These are phyloP conservation scores for Cotoneaster glaucophyllus DNA, from an alignment of 306 rosid species.

Conservation along the genomic window DNA sequence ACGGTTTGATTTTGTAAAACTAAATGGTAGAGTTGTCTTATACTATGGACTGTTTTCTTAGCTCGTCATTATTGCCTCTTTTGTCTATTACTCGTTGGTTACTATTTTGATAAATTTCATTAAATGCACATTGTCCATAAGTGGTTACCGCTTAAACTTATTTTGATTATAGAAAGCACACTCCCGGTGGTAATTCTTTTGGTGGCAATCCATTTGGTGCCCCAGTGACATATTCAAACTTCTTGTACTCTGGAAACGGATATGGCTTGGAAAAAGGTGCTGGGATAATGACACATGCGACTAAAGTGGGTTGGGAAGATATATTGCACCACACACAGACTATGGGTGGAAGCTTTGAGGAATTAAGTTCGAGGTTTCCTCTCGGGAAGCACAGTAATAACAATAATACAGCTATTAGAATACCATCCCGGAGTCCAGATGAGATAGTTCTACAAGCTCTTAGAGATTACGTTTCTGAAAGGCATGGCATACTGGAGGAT, in stretches of 20 bases:
- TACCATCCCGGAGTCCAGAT: constrained; percentile 47
- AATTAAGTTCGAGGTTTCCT: constrained; percentile 46
- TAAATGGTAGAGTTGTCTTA: background rate
- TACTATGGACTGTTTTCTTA: background rate
- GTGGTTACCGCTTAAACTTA: constrained; percentile 40
- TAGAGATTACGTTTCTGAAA: constrained; percentile 75
- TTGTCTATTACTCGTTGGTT: background rate
- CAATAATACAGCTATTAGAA: constrained; percentile 43
- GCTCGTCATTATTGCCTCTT: constrained; percentile 1
- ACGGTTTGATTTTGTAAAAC: background rate
- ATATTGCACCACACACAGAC: constrained; percentile 51
- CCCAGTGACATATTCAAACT: constrained; percentile 57
- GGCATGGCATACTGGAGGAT: constrained; percentile 83
- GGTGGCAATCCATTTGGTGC: constrained; percentile 73
- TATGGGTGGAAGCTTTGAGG: constrained; percentile 47
- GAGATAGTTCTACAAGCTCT: constrained; percentile 83
- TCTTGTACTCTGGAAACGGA: constrained; percentile 44
- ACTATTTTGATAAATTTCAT: constrained; percentile 10
- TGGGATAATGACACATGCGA: constrained; percentile 50
- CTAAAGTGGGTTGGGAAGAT: constrained; percentile 66
- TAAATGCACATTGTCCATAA: constrained; percentile 31
- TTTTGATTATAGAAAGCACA: constrained; percentile 78
- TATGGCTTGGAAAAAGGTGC: constrained; percentile 58
- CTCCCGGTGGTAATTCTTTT: constrained; percentile 72
- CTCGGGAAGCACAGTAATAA: constrained; percentile 50